Conservation (phyloP, 148 eudicot genomes). For the Fagopyrum tataricum region DNA sequence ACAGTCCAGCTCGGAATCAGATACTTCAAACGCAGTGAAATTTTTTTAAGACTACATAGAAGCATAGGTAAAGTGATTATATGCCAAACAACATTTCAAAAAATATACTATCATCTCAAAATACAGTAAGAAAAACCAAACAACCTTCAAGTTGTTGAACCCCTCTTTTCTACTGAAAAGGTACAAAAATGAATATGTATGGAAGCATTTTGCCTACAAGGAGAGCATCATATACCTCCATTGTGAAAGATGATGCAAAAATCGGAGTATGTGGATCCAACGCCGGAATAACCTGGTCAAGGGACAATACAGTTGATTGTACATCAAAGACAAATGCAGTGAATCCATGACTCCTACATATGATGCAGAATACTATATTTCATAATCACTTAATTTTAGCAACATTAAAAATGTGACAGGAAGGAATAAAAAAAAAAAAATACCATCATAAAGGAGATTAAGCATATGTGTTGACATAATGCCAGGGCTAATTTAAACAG, state of each 20-base stretch:
- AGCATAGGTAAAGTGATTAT: background rate
- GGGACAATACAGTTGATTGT: slow-evolving; percentile 17
- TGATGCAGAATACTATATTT: background rate
- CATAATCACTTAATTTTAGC: background rate
- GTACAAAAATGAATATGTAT: background rate
- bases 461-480: background rate
- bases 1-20: background rate
- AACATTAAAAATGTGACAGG: background rate
- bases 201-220: background rate
- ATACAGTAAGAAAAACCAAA: background rate
- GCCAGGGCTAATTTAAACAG: background rate
- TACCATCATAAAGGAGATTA: background rate
- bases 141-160: background rate
- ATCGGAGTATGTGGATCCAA: slow-evolving; percentile 83
- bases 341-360: background rate
- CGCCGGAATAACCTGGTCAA: slow-evolving; percentile 84
- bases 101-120: background rate
- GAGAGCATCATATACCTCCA: slow-evolving; percentile 64
- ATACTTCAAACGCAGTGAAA: background rate
- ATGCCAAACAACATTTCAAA: background rate
- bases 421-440: background rate
- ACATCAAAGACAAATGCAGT: background rate
- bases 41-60: background rate
- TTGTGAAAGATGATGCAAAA: slow-evolving; percentile 93
- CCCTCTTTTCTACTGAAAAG: slow-evolving; percentile 6